Evolutionary conservation across 176 grass and related monocot species (phyloP).

Genomic region (Oryza glumipatula): DNA sequence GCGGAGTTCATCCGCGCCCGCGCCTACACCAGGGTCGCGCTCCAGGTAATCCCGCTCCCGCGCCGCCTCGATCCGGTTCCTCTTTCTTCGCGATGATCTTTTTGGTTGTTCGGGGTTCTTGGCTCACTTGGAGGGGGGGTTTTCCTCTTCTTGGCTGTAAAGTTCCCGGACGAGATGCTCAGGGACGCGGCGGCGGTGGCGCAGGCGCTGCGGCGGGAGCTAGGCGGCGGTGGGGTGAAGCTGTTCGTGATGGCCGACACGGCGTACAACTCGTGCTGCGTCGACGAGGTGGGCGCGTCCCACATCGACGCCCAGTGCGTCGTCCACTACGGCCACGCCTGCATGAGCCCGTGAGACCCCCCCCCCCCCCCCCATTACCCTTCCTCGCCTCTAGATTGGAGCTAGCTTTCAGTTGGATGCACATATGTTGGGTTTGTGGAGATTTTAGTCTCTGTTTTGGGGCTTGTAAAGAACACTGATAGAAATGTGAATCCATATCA

Average conservation of each 20-base stretch:
- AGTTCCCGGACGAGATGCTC: slow-evolving; percentile 88
- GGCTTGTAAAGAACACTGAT: not conserved
- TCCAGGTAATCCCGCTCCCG: slow-evolving; percentile 55
- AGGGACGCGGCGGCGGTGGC: slow-evolving; percentile 61
- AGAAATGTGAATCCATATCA: not conserved
- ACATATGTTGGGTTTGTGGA: not conserved
- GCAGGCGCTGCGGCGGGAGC: slow-evolving; percentile 57
- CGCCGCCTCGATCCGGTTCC: no score
- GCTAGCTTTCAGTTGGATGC: not conserved
- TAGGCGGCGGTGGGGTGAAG: slow-evolving; percentile 43
- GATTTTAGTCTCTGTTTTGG: not conserved
- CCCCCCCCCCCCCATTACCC: not conserved
- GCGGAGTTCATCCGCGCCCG: slow-evolving; percentile 57
- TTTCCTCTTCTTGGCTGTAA: not conserved
- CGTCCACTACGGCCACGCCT: slow-evolving; percentile 91
- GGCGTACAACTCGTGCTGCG: slow-evolving; percentile 89
- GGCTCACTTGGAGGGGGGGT: not conserved
- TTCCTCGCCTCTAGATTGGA: not conserved
- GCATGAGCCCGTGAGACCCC: slow-evolving; percentile 87
- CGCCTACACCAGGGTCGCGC: slow-evolving; percentile 71
- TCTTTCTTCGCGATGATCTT: not conserved
- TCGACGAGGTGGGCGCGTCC: slow-evolving; percentile 90
- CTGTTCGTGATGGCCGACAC: slow-evolving; percentile 95
- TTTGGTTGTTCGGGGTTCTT: not conserved
- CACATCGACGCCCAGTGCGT: slow-evolving; percentile 84